phyloP scores from a whole-genome alignment of 2,329 filamentous ascomycete genomes.

The Coccinonectria pachysandricola region DNA sequence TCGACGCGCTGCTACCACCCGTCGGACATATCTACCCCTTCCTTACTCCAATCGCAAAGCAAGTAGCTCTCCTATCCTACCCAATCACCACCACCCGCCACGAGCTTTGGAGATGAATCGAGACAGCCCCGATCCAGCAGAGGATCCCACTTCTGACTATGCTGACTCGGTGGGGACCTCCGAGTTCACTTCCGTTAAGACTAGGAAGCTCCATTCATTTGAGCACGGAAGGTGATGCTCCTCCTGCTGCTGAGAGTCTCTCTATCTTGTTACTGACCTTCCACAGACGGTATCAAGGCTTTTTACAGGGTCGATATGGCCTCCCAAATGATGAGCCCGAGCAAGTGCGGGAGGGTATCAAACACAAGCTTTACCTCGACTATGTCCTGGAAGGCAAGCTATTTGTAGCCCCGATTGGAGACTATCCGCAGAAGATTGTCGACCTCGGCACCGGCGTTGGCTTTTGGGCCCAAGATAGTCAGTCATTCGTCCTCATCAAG shows the following conservation, averaged over 20 bases:
- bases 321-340: constrained; percentile 44
- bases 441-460: constrained; percentile 41
- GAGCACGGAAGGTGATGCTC: constrained; percentile 26
- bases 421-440: constrained; percentile 37
- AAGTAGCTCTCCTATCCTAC: constrained; percentile 2
- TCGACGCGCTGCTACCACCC: too few species aligned
- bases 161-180: constrained; percentile 26
- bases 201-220: constrained; percentile 23
- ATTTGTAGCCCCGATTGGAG: constrained; percentile 33
- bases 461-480: constrained; percentile 46
- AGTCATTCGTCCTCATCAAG: constrained; percentile 7
- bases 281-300: constrained; percentile 39
- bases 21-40: too few species aligned
- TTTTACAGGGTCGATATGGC: constrained; percentile 36
- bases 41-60: too few species aligned
- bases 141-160: constrained; percentile 30
- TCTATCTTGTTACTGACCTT: constrained; percentile 4
- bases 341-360: constrained; percentile 36
- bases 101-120: too few species aligned
- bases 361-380: constrained; percentile 37
- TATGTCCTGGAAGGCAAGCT: constrained; percentile 34
- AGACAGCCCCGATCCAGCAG: constrained; percentile 15
- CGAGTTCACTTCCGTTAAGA: constrained; percentile 31
- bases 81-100: too few species aligned
- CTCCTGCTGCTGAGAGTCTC: neutral